phyloP scores from a whole-genome alignment of 805 yeast genomes.

The Monosporozyma aquatica region DNA sequence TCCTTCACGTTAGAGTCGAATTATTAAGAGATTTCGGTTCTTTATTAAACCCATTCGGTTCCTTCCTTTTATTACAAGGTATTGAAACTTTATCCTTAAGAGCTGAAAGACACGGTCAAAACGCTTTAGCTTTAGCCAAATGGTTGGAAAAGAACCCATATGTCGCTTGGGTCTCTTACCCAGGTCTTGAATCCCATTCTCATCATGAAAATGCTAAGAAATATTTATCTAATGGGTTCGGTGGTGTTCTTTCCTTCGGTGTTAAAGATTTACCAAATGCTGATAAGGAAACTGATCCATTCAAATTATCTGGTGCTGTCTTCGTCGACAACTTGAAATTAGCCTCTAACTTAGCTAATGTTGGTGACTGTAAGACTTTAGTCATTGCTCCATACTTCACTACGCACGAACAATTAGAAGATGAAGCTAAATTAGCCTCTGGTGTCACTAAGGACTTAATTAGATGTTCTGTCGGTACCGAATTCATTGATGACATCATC shows the following conservation, averaged over 20 bases:
- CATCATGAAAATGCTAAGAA: conserved; percentile 77
- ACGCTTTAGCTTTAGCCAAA: conserved; percentile 72
- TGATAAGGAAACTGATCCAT: conserved; percentile 46
- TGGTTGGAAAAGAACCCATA: conserved; percentile 62
- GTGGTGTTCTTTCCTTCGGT: conserved; percentile 85
- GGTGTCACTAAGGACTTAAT: conserved; percentile 87
- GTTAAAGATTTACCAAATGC: conserved; percentile 52
- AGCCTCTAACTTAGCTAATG: conserved; percentile 90
- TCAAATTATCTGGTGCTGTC: conserved; percentile 67
- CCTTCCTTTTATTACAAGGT: conserved; percentile 84
- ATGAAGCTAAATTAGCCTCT: conserved; percentile 68
- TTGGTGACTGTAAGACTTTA: conserved; percentile 91
- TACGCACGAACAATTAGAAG: conserved; percentile 84
- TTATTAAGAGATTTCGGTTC: conserved; percentile 90
- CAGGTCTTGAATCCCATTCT: conserved; percentile 73
- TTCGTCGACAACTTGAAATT: conserved; percentile 78
- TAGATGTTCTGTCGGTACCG: conserved; percentile 87
- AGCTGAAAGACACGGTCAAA: conserved; percentile 83
- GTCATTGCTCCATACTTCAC: conserved; percentile 95
- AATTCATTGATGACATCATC: conserved; percentile 83
- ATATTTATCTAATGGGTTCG: conserved; percentile 71
- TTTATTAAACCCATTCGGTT: conserved; percentile 74
- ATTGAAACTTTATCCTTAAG: conserved; percentile 89
- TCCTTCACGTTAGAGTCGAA: conserved; percentile 74
- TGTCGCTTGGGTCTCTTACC: conserved; percentile 86